Evolutionary conservation across 108 stramenopile genomes (phyloP), one percentile per base, ranked within the genome.

Genomic region (Epipyxis sp.): DNA sequence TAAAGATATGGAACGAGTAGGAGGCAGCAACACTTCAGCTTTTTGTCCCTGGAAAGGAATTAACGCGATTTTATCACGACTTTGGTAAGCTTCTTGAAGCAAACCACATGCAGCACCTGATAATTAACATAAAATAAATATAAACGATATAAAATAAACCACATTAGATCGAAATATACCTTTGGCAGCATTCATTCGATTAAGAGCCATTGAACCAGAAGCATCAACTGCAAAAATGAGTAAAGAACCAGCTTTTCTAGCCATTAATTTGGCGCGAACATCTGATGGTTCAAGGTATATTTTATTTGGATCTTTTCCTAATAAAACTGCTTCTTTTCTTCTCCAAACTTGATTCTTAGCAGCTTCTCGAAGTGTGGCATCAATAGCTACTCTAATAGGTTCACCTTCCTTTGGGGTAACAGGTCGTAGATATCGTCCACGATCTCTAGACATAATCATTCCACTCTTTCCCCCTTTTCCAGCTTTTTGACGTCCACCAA

Each of bases 161-260:
- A n/a, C n/a, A n/a, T n/a, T n/a, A n/a, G n/a, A n/a, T n/a, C n/a
- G n/a, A n/a, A n/a, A n/a, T n/a, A n/a, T n/a, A 62, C 95, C 96
- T 92, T 97, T 97, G 35, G 94, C 96, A 40, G 94, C 94, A 84
- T 97, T 94, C 96, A 97, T 97, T 61, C 96, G 87, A 88, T 97
- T 97, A 69, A 97, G 83, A 6, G 96, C 96, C 96, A 97, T 97
- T 59, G 92, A 93, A 39, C 96, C 96, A 32, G 93, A 94, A 20
- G 96, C 94, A 83, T 97, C 96, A 13, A 93, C 92, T 39, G 93
- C 88, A 80, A 97, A 97, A 79, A 97, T 95, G 72, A 97, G 93
- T 32, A 97, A 88, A 1, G 94, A 93, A 20, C 96, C 96, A 59
- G 96, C 94, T 86, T 97, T 97, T 59, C 94, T 87, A 2, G 94